Evolutionary conservation across 306 rosid genomes (phyloP).

Genomic region (Gastrolobium bilobum): DNA sequence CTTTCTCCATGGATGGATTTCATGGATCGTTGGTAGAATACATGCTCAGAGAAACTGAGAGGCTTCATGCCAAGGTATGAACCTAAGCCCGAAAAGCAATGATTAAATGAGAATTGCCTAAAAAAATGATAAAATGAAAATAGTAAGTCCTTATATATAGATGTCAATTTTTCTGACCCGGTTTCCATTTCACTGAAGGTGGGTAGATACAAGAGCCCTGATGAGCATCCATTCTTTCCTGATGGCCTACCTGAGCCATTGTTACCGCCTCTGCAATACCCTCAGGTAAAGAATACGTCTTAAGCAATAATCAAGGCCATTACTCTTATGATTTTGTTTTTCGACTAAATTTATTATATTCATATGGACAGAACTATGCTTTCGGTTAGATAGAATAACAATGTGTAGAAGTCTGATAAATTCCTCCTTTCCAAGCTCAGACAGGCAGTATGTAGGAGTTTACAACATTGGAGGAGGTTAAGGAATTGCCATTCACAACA

Average conservation of each 20-base stretch:
- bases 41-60: conserved; percentile 89
- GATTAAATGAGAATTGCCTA: neutral
- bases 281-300: conserved; percentile 66
- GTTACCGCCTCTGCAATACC: conserved; percentile 87
- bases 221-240: conserved; percentile 93
- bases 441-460: conserved; percentile 29
- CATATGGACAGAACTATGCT: neutral
- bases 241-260: conserved; percentile 73
- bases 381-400: neutral
- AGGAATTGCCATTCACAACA: neutral
- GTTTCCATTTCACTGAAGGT: conserved; percentile 61
- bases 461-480: conserved; percentile 16
- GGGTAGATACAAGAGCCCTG: conserved; percentile 94
- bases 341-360: neutral
- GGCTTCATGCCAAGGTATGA: conserved; percentile 84
- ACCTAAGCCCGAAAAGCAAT: conserved; percentile 35
- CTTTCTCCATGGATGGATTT: conserved; percentile 78
- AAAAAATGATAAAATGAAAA: conserved; percentile 20
- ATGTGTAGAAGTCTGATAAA: neutral
- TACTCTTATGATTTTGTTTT: conserved; percentile 26
- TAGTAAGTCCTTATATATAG: neutral
- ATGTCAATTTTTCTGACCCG: conserved; percentile 31
- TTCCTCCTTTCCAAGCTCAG: conserved; percentile 3
- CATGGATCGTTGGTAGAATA: conserved; percentile 81
- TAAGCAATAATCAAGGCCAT: conserved; percentile 33